phyloP scores from a whole-genome alignment of 2,329 filamentous ascomycete genomes.

The Fusarium buharicum region DNA sequence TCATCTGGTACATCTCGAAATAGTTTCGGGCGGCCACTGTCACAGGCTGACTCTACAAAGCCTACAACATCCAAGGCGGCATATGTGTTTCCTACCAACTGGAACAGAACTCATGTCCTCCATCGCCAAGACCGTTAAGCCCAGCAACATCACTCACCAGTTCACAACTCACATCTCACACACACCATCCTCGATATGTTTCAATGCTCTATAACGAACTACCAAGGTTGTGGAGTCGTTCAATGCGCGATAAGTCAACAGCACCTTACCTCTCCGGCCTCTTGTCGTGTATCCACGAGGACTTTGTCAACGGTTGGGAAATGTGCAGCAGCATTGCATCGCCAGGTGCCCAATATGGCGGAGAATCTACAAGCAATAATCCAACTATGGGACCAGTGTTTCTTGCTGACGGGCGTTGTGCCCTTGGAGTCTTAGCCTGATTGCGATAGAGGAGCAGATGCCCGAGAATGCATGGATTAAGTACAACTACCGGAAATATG shows the following conservation, averaged over 20 bases:
- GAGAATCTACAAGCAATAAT: constrained; percentile 58
- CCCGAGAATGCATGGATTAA: constrained; percentile 73
- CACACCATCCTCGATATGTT: too few relatives aligned
- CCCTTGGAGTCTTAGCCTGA: constrained; percentile 60
- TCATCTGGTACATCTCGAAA: constrained; percentile 32
- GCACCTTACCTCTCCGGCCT: too few relatives aligned
- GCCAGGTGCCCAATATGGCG: constrained; percentile 62
- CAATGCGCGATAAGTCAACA: too few relatives aligned
- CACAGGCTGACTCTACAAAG: constrained; percentile 53
- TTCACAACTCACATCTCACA: too few relatives aligned
- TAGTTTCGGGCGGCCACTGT: constrained; percentile 52
- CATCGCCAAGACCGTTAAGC: constrained; percentile 15
- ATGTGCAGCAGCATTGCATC: too few relatives aligned
- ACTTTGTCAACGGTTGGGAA: too few relatives aligned
- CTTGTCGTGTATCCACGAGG: too few relatives aligned
- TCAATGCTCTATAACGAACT: too few relatives aligned
- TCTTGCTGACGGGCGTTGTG: constrained; percentile 44
- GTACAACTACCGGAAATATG: constrained; percentile 69
- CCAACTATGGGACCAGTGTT: constrained; percentile 67
- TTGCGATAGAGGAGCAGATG: constrained; percentile 72
- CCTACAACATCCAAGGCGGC: constrained; percentile 59
- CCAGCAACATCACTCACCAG: neutral
- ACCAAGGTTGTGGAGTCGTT: too few relatives aligned
- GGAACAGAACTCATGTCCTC: constrained; percentile 50
- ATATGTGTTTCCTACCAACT: constrained; percentile 63